A percentile compares a stretch with the other conserved stretches of the same genome.
Conservation (phyloP, 495 filamentous ascomycete species). For the Aspergillus wentii region DNA sequence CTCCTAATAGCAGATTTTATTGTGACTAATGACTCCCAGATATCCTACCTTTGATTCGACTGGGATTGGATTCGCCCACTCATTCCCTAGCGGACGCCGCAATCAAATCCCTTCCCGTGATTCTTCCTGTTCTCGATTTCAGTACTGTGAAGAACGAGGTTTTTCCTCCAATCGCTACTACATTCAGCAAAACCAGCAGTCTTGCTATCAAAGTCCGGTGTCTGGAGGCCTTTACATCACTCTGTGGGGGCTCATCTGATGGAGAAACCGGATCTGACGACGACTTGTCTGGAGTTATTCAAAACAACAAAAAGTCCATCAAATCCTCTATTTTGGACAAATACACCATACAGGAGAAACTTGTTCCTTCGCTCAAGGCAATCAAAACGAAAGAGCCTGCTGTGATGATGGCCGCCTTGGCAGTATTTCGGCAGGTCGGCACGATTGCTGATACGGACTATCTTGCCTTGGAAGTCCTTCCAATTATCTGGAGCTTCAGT, state of each 20-base stretch:
- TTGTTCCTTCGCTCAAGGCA: conserved; percentile 80
- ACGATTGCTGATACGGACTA: conserved; percentile 84
- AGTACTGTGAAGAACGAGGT: conserved; percentile 93
- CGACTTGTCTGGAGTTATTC: conserved; percentile 64
- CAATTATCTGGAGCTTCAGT: conserved; percentile 86
- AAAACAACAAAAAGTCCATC: conserved; percentile 44
- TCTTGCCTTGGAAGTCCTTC: conserved; percentile 84
- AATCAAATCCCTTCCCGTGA: conserved; percentile 63
- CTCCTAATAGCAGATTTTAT: not conserved
- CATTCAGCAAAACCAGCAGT: conserved; percentile 89
- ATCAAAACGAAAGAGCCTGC: conserved; percentile 98
- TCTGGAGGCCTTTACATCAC: conserved; percentile 79
- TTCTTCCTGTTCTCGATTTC: conserved; percentile 85
- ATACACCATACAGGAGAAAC: conserved; percentile 94
- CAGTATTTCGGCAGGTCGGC: conserved; percentile 78
- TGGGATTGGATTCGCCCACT: conserved; percentile 81
- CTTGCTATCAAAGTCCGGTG: conserved; percentile 90
- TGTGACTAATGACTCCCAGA: conserved; percentile 43
- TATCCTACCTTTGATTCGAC: conserved; percentile 75
- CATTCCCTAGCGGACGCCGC: conserved; percentile 83
- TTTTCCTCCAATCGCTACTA: conserved; percentile 81
- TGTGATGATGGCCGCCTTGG: conserved; percentile 91
- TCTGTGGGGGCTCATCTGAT: conserved; percentile 68
- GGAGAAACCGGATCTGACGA: conserved; percentile 45
- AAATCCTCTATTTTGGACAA: conserved; percentile 84